A percentile compares a stretch with the other conserved stretches of the same genome.
Evolutionary conservation across 2,329 filamentous ascomycete species (phyloP).

Genomic region (Penicillium palitans): DNA sequence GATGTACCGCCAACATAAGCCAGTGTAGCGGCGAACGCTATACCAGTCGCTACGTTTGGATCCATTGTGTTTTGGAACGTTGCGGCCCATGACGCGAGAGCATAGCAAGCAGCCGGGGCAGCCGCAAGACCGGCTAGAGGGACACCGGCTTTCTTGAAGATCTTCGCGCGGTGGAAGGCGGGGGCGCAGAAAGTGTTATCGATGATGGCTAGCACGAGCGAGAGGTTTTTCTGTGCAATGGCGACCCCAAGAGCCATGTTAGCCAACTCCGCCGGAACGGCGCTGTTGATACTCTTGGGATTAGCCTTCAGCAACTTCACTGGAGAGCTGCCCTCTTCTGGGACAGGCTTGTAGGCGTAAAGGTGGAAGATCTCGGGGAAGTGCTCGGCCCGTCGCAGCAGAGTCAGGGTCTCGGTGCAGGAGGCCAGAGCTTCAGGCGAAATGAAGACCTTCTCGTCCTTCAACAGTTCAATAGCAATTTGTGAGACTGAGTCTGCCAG

Average conservation of each 20-base stretch:
- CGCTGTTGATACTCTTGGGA: slow-evolving; percentile 67
- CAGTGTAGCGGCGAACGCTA: slow-evolving; percentile 77
- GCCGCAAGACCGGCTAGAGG: slow-evolving; percentile 42
- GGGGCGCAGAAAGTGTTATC: slow-evolving; percentile 55
- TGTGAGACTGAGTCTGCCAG: slow-evolving; percentile 51
- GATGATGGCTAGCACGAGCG: slow-evolving; percentile 76
- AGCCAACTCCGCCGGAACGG: slow-evolving; percentile 70
- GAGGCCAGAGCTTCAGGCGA: slow-evolving; percentile 67
- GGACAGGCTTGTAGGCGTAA: slow-evolving; percentile 79
- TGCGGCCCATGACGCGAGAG: slow-evolving; percentile 67
- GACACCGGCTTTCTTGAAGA: slow-evolving; percentile 45
- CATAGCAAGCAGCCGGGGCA: slow-evolving; percentile 54
- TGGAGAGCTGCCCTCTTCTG: slow-evolving; percentile 59
- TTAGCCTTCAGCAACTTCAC: slow-evolving; percentile 63
- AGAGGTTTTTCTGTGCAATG: slow-evolving; percentile 74
- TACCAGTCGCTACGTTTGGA: slow-evolving; percentile 67
- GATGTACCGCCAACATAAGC: slow-evolving; percentile 81
- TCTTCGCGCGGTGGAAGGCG: slow-evolving; percentile 46
- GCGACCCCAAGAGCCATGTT: slow-evolving; percentile 75
- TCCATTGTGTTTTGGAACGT: slow-evolving; percentile 75
- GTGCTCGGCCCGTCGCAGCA: slow-evolving; percentile 70
- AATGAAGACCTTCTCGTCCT: slow-evolving; percentile 76
- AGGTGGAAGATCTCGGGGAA: slow-evolving; percentile 78
- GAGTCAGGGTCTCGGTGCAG: slow-evolving; percentile 75
- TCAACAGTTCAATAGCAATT: slow-evolving; percentile 68